Base-by-base conservation (phyloP, 1,284 basidiomycete genomes). In the Leccinum fuscescens region DNA sequence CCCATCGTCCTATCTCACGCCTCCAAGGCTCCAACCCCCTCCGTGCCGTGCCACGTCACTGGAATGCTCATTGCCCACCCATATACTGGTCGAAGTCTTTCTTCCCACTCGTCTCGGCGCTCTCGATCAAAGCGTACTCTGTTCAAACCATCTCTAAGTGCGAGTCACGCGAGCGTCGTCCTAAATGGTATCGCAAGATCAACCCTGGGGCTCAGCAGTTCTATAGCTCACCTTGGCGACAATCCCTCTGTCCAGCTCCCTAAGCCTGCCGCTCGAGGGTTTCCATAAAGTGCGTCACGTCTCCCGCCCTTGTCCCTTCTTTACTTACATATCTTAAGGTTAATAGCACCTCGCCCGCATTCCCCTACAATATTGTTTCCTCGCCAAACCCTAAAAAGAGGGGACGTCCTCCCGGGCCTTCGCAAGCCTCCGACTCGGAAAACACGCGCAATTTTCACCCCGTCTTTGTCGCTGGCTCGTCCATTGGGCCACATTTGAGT, bases 401-500 rank as follows among this genome's bases (percentile, higher is more conserved):
- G 50, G 59, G 27, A n/a, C 67, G 29, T 11, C 2, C 64, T n/a
- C 58, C 59, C 3, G 58, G 27, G 11, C 46, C 59, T 56, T 64
- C 65, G 24, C 71, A 64, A 44, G 15, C 68, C 58, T 48, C 35
- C 35, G 35, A 37, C 62, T 46, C 65, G 63, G 49, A 61, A 57
- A 56, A 65, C 67, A 54, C 72, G 63, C 55, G 56, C 52, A 50
- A 64, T 59, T 22, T 68, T 62, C 17, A 63, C 66, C 53, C 60
- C 6, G 31, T 33, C 70, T 0, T 72, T 72, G 33, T 56, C 39
- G 1, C 31, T 73, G 14, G 20, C 39, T 33, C 74, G 71, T 33
- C 74, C 73, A 14, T 64, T 67, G 75, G 53, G 65, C 63, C 20
- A 86, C 84, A 1, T 71, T 86, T 42, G 86, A 37, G 35, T 14